Base-by-base conservation (phyloP, 2,329 filamentous ascomycete species). In the Aspergillus pseudonomiae region DNA sequence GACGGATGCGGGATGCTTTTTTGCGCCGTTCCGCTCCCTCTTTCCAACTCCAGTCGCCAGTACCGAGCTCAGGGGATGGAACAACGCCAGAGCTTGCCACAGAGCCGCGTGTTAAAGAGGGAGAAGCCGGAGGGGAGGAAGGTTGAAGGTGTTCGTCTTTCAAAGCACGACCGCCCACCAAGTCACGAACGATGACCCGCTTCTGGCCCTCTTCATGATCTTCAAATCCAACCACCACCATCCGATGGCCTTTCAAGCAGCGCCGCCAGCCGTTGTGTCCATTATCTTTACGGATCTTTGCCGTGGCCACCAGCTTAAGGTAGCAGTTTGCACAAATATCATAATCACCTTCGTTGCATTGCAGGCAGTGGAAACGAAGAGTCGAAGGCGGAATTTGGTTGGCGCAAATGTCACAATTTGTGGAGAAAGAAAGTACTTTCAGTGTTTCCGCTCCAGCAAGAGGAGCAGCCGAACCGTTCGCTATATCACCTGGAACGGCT, bases 291-390 rank as follows among this genome's bases (percentile, higher is more conserved):
- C 87, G 88, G 65, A 97, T 89, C 53, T 87, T 87, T 10, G 86
- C 85, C 0, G 84, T 84, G 2, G 82, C 78, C 1, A 91, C 85
- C 9, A 94, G 83, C 54, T 85, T 85, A 57, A 85, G 80, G 76
- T 97, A 97, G 81, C 94, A 97, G 4, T 84, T 81, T 21, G 84
- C 84, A 79, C 94, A 97, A 55, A 97, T 86, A 70, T 97, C 92
- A 76, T 95, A 96, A 75, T 96, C 91, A n/a, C 93, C 93, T 34
- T 85, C 82, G 58, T 87, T 88, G 77, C 93, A 96, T 58, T 84
- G 81, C 56, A 88, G 89, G 78, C 94, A 98, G 78, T 97, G 94
- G 69, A 90, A 93, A 16, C 93, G 86, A 6, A 86, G 86, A 58
- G 88, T 84, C 0, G 84, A 86, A 0, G 92, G 88, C 3, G 88